phyloP scores from a whole-genome alignment of 225 moss, liverwort and hornwort genomes.

The Sphagnum contortum region DNA sequence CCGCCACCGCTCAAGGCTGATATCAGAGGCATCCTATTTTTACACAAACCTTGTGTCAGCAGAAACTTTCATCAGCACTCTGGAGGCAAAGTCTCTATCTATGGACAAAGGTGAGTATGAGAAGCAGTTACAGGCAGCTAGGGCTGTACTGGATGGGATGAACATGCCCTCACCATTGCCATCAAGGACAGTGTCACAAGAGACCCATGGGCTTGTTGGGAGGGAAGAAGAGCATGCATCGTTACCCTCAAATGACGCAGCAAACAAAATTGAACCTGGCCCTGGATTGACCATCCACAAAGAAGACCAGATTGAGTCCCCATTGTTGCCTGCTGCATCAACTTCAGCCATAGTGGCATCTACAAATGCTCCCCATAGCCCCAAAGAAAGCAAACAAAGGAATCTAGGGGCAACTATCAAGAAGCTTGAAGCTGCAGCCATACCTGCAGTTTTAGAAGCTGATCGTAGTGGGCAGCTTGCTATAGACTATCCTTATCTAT shows the following conservation, averaged over 20 bases:
- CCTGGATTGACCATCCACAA: conserved; percentile 23
- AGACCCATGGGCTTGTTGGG: conserved; percentile 5
- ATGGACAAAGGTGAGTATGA: conserved; percentile 84
- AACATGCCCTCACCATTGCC: conserved; percentile 30
- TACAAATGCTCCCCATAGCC: conserved; percentile 20
- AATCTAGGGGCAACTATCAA: conserved; percentile 23
- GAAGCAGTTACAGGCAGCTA: conserved; percentile 71
- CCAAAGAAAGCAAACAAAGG: conserved; percentile 15
- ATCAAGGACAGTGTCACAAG: conserved; percentile 14
- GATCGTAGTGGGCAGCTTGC: conserved; percentile 70
- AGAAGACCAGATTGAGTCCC: conserved; percentile 41
- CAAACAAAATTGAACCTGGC: conserved; percentile 25
- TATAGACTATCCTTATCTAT: conserved; percentile 79
- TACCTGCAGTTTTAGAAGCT: conserved; percentile 57
- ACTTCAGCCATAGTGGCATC: conserved; percentile 19
- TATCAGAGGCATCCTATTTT: conserved; percentile 93
- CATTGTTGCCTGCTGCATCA: conserved; percentile 25
- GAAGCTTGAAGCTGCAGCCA: conserved; percentile 60
- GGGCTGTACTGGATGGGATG: conserved; percentile 39
- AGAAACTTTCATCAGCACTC: conserved; percentile 65
- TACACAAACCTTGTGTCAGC: conserved; percentile 96
- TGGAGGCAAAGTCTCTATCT: conserved; percentile 70
- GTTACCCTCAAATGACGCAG: conserved; percentile 22
- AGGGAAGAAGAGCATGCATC: conserved; percentile 28
- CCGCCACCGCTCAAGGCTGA: conserved; percentile 71